phyloP scores from a whole-genome alignment of 306 rosid genomes.

The Mucuna pruriens region DNA sequence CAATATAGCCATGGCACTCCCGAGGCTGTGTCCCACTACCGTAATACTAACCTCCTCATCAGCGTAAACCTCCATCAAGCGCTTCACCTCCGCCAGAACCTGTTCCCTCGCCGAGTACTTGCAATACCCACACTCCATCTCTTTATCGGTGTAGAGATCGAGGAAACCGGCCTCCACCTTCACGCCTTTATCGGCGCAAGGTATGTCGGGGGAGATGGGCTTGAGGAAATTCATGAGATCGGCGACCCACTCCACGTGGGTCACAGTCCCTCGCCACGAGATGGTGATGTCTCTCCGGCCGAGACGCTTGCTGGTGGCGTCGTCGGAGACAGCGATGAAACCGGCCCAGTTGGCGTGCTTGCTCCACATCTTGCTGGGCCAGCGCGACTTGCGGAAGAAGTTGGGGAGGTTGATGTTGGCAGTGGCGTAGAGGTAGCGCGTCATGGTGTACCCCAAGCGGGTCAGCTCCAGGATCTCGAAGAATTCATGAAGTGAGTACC shows the following conservation, averaged over 20 bases:
- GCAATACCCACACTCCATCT: conserved; percentile 54
- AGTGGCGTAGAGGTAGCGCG: conserved; percentile 75
- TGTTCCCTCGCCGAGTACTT: conserved; percentile 81
- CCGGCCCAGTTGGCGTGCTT: conserved; percentile 82
- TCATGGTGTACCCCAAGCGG: conserved; percentile 47
- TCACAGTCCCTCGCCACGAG: conserved; percentile 89
- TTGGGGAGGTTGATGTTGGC: conserved; percentile 57
- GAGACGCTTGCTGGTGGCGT: conserved; percentile 42
- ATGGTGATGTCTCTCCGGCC: conserved; percentile 73
- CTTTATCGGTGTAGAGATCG: conserved; percentile 70
- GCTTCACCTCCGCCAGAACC: conserved; percentile 57
- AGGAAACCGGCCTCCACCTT: conserved; percentile 79
- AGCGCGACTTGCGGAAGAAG: conserved; percentile 67
- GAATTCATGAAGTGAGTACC: conserved; percentile 44
- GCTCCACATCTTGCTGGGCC: conserved; percentile 72
- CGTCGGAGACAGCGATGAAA: conserved; percentile 68
- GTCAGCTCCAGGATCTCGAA: conserved; percentile 40
- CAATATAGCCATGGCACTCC: conserved; percentile 73
- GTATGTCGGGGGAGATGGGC: conserved; percentile 53
- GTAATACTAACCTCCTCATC: conserved; percentile 75
- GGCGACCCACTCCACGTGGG: conserved; percentile 76
- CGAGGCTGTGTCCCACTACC: conserved; percentile 78
- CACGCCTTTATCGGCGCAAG: conserved; percentile 55
- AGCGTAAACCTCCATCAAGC: conserved; percentile 46
- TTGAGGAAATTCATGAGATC: conserved; percentile 67